Evolutionary conservation across 768 basidiomycete species (phyloP), one percentile per base, ranked within the genome.

Genomic region (Gymnopilus junonius): DNA sequence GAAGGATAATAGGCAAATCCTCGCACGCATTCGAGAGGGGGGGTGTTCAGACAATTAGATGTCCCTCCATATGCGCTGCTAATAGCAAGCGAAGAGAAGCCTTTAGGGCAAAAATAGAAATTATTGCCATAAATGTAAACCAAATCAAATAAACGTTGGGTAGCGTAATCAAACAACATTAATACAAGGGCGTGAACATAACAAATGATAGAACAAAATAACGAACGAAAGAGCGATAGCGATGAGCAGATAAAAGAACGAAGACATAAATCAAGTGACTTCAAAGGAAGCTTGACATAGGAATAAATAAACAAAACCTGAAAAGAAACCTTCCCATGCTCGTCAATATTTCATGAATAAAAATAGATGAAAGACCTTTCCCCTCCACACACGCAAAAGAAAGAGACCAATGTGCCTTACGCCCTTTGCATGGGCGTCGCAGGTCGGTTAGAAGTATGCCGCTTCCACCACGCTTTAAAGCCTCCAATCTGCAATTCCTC

Each of bases 381-480:
- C 17, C 48, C n/a, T 23, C 21, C 23, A 8, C 25, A 50, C 17
- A 29, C n/a, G n/a, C 4, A 48, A 37, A 1, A 56, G 15, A 20
- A 55, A 21, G 14, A 6, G 11, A 42, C 5, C 17, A 29, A 58
- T n/a, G 31, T 11, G 6, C 15, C 32, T 51, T 20, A 59, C 7
- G 58, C 58, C 48, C 32, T 39, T 14, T 35, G 23, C 21, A 59
- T 39, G 6, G 43, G 51, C 39, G 58, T 59, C n/a, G 25, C 37
- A 35, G 46, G 53, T 7, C 39, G 31, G 2, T 61, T 35, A 17
- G 50, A 32, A n/a, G 59, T 67, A 54, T 45, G 66, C 20, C 69
- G 59, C 53, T 42, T 67, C 69, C 67, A 70, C 69, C 69, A 70
- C 10, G 29, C 54, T 31, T 32, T 45, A n/a, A 45, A 15, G 37